These are phyloP conservation scores for Tympanopsis confertula DNA, from an alignment of 2,329 filamentous ascomycete species.

Conservation along the genomic window DNA sequence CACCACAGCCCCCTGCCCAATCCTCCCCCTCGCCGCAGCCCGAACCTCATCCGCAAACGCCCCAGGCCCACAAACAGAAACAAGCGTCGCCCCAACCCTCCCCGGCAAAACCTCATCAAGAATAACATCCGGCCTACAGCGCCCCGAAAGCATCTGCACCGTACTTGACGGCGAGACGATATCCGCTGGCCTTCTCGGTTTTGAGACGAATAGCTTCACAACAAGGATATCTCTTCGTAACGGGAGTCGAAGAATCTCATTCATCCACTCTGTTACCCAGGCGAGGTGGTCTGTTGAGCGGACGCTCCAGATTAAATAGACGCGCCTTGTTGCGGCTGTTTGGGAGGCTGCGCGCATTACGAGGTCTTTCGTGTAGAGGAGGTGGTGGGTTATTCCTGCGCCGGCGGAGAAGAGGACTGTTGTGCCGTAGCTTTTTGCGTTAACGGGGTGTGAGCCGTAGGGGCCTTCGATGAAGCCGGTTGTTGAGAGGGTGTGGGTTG, in stretches of 20 bases:
- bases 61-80: conserved; percentile 52
- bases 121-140: conserved; percentile 40
- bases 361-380: conserved; percentile 47
- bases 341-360: conserved; percentile 35
- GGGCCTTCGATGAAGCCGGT: conserved; percentile 51
- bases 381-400: conserved; percentile 55
- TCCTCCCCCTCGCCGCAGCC: conserved; percentile 34
- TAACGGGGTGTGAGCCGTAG: conserved; percentile 45
- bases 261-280: conserved; percentile 51
- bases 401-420: conserved; percentile 55
- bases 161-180: conserved; percentile 41
- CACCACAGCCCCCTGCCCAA: conserved; percentile 33
- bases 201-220: conserved; percentile 51
- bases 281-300: conserved; percentile 46
- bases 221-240: conserved; percentile 43
- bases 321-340: conserved; percentile 42
- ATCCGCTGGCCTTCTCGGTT: conserved; percentile 39
- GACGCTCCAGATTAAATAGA: conserved; percentile 52
- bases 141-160: conserved; percentile 49
- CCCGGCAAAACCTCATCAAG: conserved; percentile 41
- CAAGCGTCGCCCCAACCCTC: conserved; percentile 45
- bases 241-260: conserved; percentile 47
- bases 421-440: conserved; percentile 46
- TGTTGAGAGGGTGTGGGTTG: conserved; percentile 34
- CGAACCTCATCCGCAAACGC: conserved; percentile 51